A percentile compares a stretch with the other conserved stretches of the same genome.
Conservation (phyloP, 2,329 filamentous ascomycete species). For the Colletotrichum costaricense region DNA sequence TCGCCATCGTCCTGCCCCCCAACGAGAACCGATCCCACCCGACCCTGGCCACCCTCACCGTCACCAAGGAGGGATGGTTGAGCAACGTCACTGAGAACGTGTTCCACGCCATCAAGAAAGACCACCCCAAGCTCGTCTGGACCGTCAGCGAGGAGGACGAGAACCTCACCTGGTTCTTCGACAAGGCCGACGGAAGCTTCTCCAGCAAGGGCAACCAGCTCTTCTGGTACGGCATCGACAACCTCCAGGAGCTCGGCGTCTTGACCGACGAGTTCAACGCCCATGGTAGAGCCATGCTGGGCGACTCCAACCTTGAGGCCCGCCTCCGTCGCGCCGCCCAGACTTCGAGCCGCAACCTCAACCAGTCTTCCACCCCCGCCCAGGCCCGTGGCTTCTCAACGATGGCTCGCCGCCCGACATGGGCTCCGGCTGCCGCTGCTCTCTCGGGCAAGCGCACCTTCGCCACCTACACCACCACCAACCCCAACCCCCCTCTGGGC, state of each 20-base stretch:
- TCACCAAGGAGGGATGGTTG: conserved; percentile 94
- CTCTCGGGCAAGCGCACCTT: conserved; percentile 38
- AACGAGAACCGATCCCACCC: conserved; percentile 74
- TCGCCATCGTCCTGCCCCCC: conserved; percentile 88
- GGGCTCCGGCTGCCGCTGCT: conserved; percentile 38
- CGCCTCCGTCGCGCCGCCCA: conserved; percentile 82
- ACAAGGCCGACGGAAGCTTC: conserved; percentile 94
- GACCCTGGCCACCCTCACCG: conserved; percentile 89
- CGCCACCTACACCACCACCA: conserved; percentile 68
- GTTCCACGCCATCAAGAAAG: conserved; percentile 92
- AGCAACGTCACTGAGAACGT: conserved; percentile 96
- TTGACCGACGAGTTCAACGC: conserved; percentile 88
- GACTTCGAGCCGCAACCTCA: conserved; percentile 68
- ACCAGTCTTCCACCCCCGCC: conserved; percentile 39
- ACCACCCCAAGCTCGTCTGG: conserved; percentile 91
- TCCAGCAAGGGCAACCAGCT: conserved; percentile 88
- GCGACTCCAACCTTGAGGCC: conserved; percentile 89
- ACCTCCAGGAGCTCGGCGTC: conserved; percentile 81
- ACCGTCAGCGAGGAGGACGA: conserved; percentile 97
- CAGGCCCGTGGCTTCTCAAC: conserved; percentile 73
- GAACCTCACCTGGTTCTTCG: conserved; percentile 98
- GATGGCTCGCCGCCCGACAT: conserved; percentile 52
- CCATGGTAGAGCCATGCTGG: conserved; percentile 87
- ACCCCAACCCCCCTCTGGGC: conserved; percentile 90
- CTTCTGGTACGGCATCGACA: conserved; percentile 95